Base-by-base conservation (phyloP, 2,329 filamentous ascomycete genomes). In the Penicillium corylophilum region DNA sequence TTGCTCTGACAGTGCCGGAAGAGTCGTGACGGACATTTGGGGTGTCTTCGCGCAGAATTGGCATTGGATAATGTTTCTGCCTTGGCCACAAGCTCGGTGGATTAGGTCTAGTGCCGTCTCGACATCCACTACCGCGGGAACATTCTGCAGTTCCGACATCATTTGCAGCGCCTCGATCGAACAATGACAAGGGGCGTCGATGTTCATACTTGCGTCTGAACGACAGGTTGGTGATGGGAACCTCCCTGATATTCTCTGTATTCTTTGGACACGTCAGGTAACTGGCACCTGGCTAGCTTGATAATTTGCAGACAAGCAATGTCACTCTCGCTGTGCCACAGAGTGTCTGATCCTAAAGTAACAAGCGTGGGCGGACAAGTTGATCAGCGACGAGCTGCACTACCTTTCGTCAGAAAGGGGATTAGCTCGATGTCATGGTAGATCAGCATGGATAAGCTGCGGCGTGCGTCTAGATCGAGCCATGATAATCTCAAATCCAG, bases 1-100 rank as follows among this genome's bases (percentile, higher is more conserved):
- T 20, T 63, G 59, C 33, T 78, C 74, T 5, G 64, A 51, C 2
- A 77, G 60, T 2, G 72, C 63, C 2, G 74, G 74, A 20, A 78
- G 60, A 2, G 74, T 75, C 2, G 72, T 70, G 13, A 66, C 51
- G 10, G 62, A 56, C 3, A 61, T 54, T 23, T 61, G 60, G 1
- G 57, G 48, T 13, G 28, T 53, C 16, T 51, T 56, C 18, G 54
- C 55, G 46, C 65, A 67, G 6, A 53, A 47, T 22, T 57, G 53
- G 48, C 65, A 67, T 10, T 56, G 56, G 8, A 66, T 28, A 23
- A 66, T 59, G 0, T 39, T 42, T 40, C 55, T 55, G 1, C 61
- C 63, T 23, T 65, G 64, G 8, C 16, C 38, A 33, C 61, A 60
- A 5, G 66, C 54, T 5, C 63, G 60, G 12, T 64, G 51, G 1